phyloP scores from a whole-genome alignment of 306 rosid species.

The Boehmeria nivea region DNA sequence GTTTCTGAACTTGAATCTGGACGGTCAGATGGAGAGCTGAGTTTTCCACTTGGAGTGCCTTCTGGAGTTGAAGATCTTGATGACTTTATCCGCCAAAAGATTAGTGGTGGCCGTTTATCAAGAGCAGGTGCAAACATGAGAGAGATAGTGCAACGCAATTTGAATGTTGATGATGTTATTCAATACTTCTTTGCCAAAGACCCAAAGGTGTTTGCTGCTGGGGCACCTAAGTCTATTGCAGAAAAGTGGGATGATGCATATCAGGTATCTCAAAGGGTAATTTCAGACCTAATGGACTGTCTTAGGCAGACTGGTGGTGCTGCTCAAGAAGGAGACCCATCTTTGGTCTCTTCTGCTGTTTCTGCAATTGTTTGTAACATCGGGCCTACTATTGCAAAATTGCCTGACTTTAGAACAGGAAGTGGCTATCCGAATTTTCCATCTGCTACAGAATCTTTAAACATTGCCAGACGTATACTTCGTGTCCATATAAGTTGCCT shows the following conservation, averaged over 20 bases:
- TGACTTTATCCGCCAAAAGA: conserved; percentile 88
- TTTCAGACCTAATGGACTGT: conserved; percentile 67
- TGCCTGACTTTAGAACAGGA: conserved; percentile 56
- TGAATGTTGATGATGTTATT: conserved; percentile 57
- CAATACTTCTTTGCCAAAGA: conserved; percentile 63
- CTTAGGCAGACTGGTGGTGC: conserved; percentile 97
- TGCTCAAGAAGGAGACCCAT: conserved; percentile 99
- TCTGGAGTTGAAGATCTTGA: conserved; percentile 90
- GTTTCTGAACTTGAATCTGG: conserved; percentile 68
- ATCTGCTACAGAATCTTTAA: conserved; percentile 47
- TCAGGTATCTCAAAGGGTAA: conserved; percentile 74
- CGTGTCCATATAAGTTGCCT: conserved; percentile 72
- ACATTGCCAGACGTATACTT: conserved; percentile 58
- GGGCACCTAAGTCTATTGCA: conserved; percentile 48
- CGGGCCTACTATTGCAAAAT: conserved; percentile 55
- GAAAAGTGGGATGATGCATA: conserved; percentile 88
- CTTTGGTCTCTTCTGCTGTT: conserved; percentile 88
- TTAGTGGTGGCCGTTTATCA: conserved; percentile 70
- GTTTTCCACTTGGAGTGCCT: conserved; percentile 79
- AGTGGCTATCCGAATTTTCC: conserved; percentile 40
- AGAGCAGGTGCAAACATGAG: conserved; percentile 73
- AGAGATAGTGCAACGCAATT: conserved; percentile 76
- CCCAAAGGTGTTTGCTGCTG: conserved; percentile 54
- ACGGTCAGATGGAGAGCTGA: conserved; percentile 73
- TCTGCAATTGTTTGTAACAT: conserved; percentile 76